Percentiles rank a stretch among this genome's conserved stretches.
These are phyloP conservation scores for Exophiala mesophila DNA, from an alignment of 2,329 filamentous ascomycete genomes.

Conservation along the genomic window DNA sequence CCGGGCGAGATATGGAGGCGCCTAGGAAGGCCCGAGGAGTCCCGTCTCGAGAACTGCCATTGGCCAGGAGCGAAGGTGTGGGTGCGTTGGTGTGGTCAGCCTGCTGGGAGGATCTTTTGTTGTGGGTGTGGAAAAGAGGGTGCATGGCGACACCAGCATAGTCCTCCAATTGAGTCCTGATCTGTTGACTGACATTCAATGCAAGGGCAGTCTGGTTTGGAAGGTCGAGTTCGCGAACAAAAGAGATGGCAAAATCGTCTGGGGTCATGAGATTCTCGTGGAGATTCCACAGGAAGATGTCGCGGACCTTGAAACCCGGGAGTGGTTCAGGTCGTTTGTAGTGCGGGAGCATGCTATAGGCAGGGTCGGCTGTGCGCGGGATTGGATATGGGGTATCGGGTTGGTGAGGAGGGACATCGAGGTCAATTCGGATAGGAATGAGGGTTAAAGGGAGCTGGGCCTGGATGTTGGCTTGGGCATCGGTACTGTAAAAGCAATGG, in stretches of 20 bases:
- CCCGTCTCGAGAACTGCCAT: conserved; percentile 46
- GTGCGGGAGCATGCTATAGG: conserved; percentile 63
- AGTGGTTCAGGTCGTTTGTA: conserved; percentile 76
- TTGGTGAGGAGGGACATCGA: conserved; percentile 73
- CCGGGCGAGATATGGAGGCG: conserved; percentile 21
- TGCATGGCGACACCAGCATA: conserved; percentile 92
- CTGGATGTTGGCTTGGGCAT: conserved; percentile 59
- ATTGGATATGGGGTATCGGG: conserved; percentile 45
- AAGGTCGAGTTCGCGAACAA: conserved; percentile 90
- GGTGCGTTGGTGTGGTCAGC: conserved; percentile 29
- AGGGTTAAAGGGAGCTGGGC: conserved; percentile 79
- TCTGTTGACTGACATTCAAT: conserved; percentile 83
- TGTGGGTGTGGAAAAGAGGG: conserved; percentile 70
- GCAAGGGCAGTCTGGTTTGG: conserved; percentile 67
- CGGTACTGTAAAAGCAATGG: conserved; percentile 39
- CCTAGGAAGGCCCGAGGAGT: conserved; percentile 39
- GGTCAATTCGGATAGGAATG: conserved; percentile 92
- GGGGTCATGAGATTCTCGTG: conserved; percentile 92
- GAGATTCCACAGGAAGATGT: conserved; percentile 96
- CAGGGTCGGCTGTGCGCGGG: conserved; percentile 35
- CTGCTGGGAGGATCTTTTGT: conserved; percentile 34
- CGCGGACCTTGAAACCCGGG: conserved; percentile 80
- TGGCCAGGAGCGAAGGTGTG: conserved; percentile 31
- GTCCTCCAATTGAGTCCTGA: conserved; percentile 90
- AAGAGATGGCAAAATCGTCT: conserved; percentile 85